Conservation (phyloP, 306 rosid genomes). For the Castanea crenata region DNA sequence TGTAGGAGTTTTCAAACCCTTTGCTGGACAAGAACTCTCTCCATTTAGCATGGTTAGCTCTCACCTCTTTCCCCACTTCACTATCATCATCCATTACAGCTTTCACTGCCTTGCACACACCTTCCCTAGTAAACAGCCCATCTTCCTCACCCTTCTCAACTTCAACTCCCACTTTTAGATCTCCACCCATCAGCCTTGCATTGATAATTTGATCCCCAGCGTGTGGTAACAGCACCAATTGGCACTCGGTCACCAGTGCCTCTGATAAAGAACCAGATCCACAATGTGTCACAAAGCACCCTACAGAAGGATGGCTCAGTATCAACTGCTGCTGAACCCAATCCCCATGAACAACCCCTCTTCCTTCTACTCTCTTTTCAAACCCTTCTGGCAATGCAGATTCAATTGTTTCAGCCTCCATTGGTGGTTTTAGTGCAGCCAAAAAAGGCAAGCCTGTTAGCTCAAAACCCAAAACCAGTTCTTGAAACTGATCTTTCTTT, state of each 20-base stretch:
- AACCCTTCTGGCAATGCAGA: conserved; percentile 35
- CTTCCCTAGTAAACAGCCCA: conserved; percentile 28
- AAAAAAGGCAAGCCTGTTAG: conserved; percentile 34
- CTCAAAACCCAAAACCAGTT: conserved; percentile 39
- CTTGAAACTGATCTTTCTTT: conserved; percentile 19
- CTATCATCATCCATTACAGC: conserved; percentile 27
- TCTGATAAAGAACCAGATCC: conserved; percentile 37
- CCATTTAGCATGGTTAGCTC: conserved; percentile 20
- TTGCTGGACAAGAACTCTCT: conserved; percentile 12
- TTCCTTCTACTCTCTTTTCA: neutral
- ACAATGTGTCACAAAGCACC: conserved; percentile 46
- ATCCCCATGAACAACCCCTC: conserved; percentile 32
- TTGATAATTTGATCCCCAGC: conserved; percentile 23
- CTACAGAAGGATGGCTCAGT: conserved; percentile 37
- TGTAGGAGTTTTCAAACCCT: conserved; percentile 26
- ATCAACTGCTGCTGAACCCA: conserved; percentile 44
- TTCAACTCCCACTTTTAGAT: conserved; percentile 1
- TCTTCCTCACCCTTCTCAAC: conserved; percentile 32
- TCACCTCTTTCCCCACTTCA: conserved; percentile 21
- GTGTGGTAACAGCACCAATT: conserved; percentile 31
- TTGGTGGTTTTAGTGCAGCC: conserved; percentile 31
- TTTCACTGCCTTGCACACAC: conserved; percentile 27
- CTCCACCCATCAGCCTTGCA: conserved; percentile 23
- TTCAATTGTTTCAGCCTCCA: conserved; percentile 15
- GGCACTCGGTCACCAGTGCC: conserved; percentile 28